phyloP scores from a whole-genome alignment of 169 alveolate genomes.

The Cryptosporidium muris region DNA sequence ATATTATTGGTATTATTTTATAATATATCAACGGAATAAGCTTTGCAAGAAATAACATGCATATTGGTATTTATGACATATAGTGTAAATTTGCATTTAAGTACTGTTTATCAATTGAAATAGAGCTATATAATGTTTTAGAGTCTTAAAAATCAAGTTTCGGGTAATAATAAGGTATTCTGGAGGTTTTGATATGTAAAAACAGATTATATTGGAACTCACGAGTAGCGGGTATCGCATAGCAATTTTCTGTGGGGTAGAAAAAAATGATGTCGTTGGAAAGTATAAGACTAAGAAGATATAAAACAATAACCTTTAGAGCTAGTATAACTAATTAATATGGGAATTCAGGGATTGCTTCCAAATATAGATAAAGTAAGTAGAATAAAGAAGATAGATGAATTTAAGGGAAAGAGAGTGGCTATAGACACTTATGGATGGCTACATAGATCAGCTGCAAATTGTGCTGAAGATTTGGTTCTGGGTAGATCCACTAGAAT shows the following conservation, averaged over 20 bases:
- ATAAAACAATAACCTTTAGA: not conserved
- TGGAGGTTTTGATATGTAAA: no score
- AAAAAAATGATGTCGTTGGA: not conserved
- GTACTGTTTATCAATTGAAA: no score
- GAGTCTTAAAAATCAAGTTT: no score
- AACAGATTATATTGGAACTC: no score
- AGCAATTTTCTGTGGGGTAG: not conserved
- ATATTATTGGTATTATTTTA: no score
- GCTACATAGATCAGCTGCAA: slow-evolving; percentile 69
- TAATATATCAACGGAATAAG: no score
- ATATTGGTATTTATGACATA: no score
- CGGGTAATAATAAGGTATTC: no score
- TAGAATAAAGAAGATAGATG: slow-evolving; percentile 9
- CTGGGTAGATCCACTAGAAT: slow-evolving; percentile 54
- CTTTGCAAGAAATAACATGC: no score
- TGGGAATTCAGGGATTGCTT: slow-evolving; percentile 66
- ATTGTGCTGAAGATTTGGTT: slow-evolving; percentile 60
- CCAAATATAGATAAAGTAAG: slow-evolving; percentile 42
- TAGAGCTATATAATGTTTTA: no score
- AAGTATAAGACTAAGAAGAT: not conserved
- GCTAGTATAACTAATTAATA: not conserved
- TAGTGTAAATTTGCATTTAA: no score
- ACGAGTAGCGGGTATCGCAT: not conserved
- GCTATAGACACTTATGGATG: slow-evolving; percentile 65
- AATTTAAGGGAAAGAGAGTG: slow-evolving; percentile 43